phyloP scores from a whole-genome alignment of 257 asterid species.

The Solanum gracilifrons region DNA sequence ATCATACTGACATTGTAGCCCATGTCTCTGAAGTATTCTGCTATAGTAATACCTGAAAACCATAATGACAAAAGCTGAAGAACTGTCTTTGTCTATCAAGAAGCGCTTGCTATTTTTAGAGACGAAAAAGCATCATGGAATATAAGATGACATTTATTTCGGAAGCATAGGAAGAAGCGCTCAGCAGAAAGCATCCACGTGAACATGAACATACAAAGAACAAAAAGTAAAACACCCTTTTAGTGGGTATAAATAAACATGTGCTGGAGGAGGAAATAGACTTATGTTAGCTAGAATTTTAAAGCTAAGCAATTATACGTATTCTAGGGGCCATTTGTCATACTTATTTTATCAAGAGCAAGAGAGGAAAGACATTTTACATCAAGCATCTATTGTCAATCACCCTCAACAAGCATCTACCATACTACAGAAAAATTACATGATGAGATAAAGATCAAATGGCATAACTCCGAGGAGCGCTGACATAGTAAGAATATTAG shows the following conservation, averaged over 20 bases:
- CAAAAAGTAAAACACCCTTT: background rate
- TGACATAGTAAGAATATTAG: background rate
- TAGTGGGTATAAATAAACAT: background rate
- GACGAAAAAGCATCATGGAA: background rate
- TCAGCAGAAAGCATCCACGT: background rate
- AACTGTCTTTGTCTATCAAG: background rate
- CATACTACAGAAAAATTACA: background rate
- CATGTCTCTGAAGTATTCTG: conserved; percentile 99
- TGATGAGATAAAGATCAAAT: background rate
- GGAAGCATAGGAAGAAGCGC: background rate
- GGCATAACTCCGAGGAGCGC: background rate
- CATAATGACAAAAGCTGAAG: conserved; percentile 1
- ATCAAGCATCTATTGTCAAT: background rate
- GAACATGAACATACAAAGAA: background rate
- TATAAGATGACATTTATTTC: background rate
- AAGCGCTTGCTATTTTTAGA: background rate
- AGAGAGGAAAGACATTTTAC: background rate
- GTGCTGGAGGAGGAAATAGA: background rate
- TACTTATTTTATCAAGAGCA: background rate
- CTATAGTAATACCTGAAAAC: conserved; percentile 86
- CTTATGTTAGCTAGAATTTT: background rate
- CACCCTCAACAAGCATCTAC: background rate
- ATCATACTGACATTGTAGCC: conserved; percentile 99
- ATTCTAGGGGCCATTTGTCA: background rate
- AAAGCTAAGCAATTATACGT: background rate